Percentiles rank a stretch among this genome's conserved stretches.
Evolutionary conservation across 108 stramenopile species (phyloP).

Genomic region (Nitzschia sp.): DNA sequence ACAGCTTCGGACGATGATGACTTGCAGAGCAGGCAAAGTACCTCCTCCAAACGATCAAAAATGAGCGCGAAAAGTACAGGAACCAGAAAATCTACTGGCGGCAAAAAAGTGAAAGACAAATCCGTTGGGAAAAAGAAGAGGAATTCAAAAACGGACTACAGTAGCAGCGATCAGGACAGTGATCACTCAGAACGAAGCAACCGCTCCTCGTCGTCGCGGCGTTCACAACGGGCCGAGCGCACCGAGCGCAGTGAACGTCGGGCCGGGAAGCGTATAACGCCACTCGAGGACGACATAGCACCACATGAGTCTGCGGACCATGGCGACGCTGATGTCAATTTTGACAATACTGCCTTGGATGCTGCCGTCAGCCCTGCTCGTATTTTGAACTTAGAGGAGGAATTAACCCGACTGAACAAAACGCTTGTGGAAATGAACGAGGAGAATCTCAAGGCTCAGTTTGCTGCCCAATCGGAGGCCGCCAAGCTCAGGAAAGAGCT

Average conservation of each 20-base stretch:
- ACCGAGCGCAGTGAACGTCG: background rate
- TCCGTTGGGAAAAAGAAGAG: background rate
- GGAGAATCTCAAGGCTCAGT: constrained; percentile 20
- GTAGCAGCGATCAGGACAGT: background rate
- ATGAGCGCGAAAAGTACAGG: constrained; percentile 6
- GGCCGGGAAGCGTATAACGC: background rate
- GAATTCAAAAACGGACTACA: background rate
- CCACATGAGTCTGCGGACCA: background rate
- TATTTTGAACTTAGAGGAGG: background rate
- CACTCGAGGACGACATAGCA: background rate
- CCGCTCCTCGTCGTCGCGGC: too few species aligned
- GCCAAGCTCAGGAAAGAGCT: constrained; percentile 16
- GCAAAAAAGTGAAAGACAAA: constrained; percentile 11
- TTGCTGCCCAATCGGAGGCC: constrained; percentile 19
- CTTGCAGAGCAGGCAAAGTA: constrained; percentile 13
- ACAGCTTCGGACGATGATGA: background rate
- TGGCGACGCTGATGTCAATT: background rate
- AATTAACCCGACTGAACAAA: background rate
- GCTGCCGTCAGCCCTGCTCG: too few species aligned
- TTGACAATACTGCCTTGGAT: background rate
- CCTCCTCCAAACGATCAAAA: constrained; percentile 17
- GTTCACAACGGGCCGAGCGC: background rate
- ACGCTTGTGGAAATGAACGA: constrained; percentile 6
- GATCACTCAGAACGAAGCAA: constrained; percentile 8
- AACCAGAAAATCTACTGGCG: constrained; percentile 10